Conservation (phyloP, 2,329 filamentous ascomycete species). For the Claviceps digitariae region DNA sequence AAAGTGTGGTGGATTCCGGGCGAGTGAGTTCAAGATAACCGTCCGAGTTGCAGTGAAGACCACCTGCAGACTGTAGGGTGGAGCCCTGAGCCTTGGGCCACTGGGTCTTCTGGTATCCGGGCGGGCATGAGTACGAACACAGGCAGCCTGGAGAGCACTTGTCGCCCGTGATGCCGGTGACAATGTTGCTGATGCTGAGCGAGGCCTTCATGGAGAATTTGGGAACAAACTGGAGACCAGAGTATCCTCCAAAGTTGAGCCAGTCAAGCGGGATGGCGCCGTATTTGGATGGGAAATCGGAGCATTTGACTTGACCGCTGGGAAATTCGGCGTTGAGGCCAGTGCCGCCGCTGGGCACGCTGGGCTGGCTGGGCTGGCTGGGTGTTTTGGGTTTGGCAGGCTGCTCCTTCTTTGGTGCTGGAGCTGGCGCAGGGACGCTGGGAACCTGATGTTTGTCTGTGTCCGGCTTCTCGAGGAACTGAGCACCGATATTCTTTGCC, state of each 20-base stretch:
- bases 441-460: too few relatives aligned
- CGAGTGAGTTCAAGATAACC: slow-evolving; percentile 72
- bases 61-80: slow-evolving; percentile 76
- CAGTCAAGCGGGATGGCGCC: slow-evolving; percentile 61
- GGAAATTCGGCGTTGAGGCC: slow-evolving; percentile 61
- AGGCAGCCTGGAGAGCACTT: slow-evolving; percentile 50
- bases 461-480: slow-evolving; percentile 5
- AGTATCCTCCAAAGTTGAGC: slow-evolving; percentile 61
- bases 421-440: slow-evolving; percentile 5
- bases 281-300: slow-evolving; percentile 63
- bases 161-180: slow-evolving; percentile 46
- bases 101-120: slow-evolving; percentile 83
- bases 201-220: slow-evolving; percentile 32
- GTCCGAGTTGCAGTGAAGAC: slow-evolving; percentile 60
- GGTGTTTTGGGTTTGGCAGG: slow-evolving; percentile 12
- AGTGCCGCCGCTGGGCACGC: not conserved
- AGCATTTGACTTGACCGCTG: slow-evolving; percentile 58
- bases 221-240: slow-evolving; percentile 57
- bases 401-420: slow-evolving; percentile 8
- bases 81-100: slow-evolving; percentile 69
- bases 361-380: not conserved
- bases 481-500: slow-evolving; percentile 7
- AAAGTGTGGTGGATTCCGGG: slow-evolving; percentile 52
- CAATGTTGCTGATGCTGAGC: slow-evolving; percentile 49
- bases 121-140: slow-evolving; percentile 90